A percentile compares a stretch with the other conserved stretches of the same genome.
phyloP scores from a whole-genome alignment of 352 stramenopile genomes.

The Phytophthora rubi region DNA sequence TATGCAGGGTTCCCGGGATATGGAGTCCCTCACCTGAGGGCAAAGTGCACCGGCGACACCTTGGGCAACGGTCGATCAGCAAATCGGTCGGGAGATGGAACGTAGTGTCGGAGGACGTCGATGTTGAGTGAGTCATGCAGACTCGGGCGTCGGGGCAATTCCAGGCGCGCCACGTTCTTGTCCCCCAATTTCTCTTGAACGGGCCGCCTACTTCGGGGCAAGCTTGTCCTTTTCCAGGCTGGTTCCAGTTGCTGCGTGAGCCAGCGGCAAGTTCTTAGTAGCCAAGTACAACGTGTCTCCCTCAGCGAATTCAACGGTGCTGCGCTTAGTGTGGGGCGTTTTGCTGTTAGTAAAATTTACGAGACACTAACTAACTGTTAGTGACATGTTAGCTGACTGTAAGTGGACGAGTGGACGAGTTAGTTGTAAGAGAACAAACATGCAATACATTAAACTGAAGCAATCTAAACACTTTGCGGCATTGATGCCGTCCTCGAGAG shows the following conservation, averaged over 20 bases:
- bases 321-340: too few relatives aligned
- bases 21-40: background rate
- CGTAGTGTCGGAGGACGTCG: constrained; percentile 1
- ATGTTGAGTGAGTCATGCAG: constrained; percentile 13
- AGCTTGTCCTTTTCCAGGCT: constrained; percentile 13
- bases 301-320: too few relatives aligned
- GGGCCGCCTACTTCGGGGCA: constrained; percentile 1
- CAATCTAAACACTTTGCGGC: too few relatives aligned
- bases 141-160: background rate
- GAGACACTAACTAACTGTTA: too few relatives aligned
- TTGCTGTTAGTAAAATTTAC: too few relatives aligned
- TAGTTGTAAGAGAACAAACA: too few relatives aligned
- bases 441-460: too few relatives aligned
- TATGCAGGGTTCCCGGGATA: background rate
- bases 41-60: constrained; percentile 7
- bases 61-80: constrained; percentile 5
- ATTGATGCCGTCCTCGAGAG: too few relatives aligned
- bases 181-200: constrained; percentile 11
- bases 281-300: background rate
- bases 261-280: constrained; percentile 5
- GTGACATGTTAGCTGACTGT: too few relatives aligned
- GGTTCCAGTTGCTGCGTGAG: constrained; percentile 1
- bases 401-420: too few relatives aligned
- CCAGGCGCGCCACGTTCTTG: background rate
- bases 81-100: constrained; percentile 1